Conservation (phyloP, 495 filamentous ascomycete genomes). For the Neurospora sp. region DNA sequence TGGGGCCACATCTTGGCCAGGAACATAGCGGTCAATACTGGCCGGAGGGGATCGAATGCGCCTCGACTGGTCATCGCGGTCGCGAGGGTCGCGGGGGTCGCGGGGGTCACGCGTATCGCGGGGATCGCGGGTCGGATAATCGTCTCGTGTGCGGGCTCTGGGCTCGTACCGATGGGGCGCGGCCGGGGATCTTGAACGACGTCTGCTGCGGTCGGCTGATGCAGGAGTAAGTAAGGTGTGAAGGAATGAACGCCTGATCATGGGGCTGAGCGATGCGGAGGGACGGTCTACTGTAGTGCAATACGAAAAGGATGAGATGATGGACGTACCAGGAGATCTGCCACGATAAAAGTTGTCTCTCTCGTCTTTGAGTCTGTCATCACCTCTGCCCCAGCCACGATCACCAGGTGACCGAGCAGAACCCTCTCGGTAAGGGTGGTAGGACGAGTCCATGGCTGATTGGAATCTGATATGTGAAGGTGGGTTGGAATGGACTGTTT, state of each 20-base stretch:
- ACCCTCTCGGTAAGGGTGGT: constrained; percentile 28
- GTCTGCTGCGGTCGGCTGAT: constrained; percentile 36
- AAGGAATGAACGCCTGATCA: background rate
- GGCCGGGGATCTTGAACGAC: constrained; percentile 62
- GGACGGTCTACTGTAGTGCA: background rate
- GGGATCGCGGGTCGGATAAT: constrained; percentile 33
- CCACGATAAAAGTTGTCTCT: constrained; percentile 44
- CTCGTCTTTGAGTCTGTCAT: constrained; percentile 41
- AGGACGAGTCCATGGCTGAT: constrained; percentile 34
- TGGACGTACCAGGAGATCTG: constrained; percentile 45
- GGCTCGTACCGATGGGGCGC: constrained; percentile 66
- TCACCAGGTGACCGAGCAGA: constrained; percentile 41
- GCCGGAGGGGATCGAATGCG: constrained; percentile 51
- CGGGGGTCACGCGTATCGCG: background rate
- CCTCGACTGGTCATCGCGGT: constrained; percentile 40
- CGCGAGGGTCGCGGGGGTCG: constrained; percentile 37
- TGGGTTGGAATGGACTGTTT: constrained; percentile 1
- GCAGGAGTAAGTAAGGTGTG: constrained; percentile 6
- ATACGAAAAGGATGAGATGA: constrained; percentile 5
- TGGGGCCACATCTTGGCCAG: constrained; percentile 57
- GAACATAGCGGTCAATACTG: constrained; percentile 92
- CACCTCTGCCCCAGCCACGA: constrained; percentile 38
- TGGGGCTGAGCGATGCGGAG: background rate
- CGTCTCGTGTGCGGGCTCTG: constrained; percentile 55
- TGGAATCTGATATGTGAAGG: constrained; percentile 2